Conservation (phyloP, 257 asterid genomes). For the Scutellaria galericulata region DNA sequence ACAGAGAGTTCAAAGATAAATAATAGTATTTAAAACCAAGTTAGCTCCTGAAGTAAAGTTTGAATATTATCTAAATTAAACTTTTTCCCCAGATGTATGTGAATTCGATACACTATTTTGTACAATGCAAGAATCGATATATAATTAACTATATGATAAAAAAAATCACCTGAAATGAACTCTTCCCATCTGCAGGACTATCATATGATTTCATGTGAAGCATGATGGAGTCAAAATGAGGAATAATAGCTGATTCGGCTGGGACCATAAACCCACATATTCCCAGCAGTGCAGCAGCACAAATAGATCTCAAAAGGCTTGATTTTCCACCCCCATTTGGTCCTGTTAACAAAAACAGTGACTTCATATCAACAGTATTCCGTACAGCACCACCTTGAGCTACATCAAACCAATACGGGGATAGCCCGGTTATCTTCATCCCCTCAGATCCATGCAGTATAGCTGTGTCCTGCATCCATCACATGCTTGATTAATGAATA, state of each 20-base stretch:
- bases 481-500: not conserved
- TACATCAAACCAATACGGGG: slow-evolving; percentile 97
- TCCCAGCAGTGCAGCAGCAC: slow-evolving; percentile 94
- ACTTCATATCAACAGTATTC: slow-evolving; percentile 79
- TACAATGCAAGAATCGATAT: not conserved
- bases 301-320: slow-evolving; percentile 84
- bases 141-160: not conserved
- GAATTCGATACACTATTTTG: no score
- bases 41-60: no score
- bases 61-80: no score
- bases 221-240: slow-evolving; percentile 93
- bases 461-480: slow-evolving; percentile 54
- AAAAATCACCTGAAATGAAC: slow-evolving; percentile 89
- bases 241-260: slow-evolving; percentile 88
- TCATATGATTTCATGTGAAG: slow-evolving; percentile 98
- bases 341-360: slow-evolving; percentile 87
- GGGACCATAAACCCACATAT: slow-evolving; percentile 96
- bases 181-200: slow-evolving; percentile 97
- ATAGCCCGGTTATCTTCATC: slow-evolving; percentile 80
- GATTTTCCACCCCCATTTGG: slow-evolving; percentile 99
- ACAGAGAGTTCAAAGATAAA: not conserved
- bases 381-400: slow-evolving; percentile 82
- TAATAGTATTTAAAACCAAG: no score
- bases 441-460: slow-evolving; percentile 39
- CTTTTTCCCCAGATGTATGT: no score